Percentiles rank a stretch among this genome's conserved stretches.
Evolutionary conservation across 192 early-diverging fungal species (phyloP).

Genomic region (Polychytrium aggregatum): DNA sequence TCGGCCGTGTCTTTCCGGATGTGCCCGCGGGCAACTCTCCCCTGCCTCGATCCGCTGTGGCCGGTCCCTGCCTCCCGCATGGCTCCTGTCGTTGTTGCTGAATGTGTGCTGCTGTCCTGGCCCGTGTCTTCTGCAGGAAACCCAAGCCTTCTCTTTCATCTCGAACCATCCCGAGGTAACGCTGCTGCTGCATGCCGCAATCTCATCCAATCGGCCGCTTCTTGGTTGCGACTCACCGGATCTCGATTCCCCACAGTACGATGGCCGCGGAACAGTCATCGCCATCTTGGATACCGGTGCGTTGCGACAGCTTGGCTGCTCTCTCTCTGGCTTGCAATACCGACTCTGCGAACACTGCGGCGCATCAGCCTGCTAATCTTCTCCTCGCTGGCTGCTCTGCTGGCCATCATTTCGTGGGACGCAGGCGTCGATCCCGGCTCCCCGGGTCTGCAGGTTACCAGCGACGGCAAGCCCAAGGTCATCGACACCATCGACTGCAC

Average conservation of each 20-base stretch:
- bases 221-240: no score
- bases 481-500: constrained; percentile 93
- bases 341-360: no score
- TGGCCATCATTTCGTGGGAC: no score
- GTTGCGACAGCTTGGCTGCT: background rate
- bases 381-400: no score
- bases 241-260: no score
- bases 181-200: no score
- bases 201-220: no score
- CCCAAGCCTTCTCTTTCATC: constrained; percentile 71
- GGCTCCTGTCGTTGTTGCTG: no score
- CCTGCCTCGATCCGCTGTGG: no score
- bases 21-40: background rate
- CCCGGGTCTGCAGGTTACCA: constrained; percentile 72
- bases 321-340: no score
- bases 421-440: constrained; percentile 76
- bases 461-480: constrained; percentile 82
- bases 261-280: constrained; percentile 80
- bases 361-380: no score
- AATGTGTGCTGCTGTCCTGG: background rate
- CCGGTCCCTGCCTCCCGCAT: no score
- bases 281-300: constrained; percentile 84
- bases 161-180: constrained; percentile 70
- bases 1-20: background rate
- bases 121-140: constrained; percentile 35